A percentile compares a stretch with the other conserved stretches of the same genome.
Evolutionary conservation across 257 asterid species (phyloP).

Genomic region (Euphrasia confusa): DNA sequence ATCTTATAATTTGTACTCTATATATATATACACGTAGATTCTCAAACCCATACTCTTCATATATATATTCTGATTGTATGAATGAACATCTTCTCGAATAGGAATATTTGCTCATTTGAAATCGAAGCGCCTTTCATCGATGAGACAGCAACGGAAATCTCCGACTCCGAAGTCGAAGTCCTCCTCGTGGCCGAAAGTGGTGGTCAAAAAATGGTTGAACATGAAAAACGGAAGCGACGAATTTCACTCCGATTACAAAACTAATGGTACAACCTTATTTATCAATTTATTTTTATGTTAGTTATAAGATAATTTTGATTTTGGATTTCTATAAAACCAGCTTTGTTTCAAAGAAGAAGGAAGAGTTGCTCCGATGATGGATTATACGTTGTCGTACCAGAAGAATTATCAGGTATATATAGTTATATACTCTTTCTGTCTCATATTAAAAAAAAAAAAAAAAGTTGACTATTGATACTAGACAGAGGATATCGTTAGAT

Average conservation of each 20-base stretch:
- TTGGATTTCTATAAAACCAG: slow-evolving; percentile 12
- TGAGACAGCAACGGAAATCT: slow-evolving; percentile 43
- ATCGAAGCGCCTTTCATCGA: slow-evolving; percentile 26
- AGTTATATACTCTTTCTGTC: too few relatives aligned
- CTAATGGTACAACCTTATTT: slow-evolving; percentile 32
- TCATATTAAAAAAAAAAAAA: too few relatives aligned
- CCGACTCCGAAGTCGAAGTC: slow-evolving; percentile 42
- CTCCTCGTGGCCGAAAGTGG: slow-evolving; percentile 62
- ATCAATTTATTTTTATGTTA: too few relatives aligned
- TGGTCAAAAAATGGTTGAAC: slow-evolving; percentile 67
- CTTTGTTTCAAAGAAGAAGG: slow-evolving; percentile 38
- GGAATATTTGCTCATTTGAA: slow-evolving; percentile 10
- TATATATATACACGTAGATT: neutral
- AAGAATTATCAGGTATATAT: slow-evolving; percentile 60
- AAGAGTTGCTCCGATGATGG: slow-evolving; percentile 78
- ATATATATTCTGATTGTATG: neutral
- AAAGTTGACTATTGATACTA: too few relatives aligned
- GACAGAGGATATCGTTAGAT: too few relatives aligned
- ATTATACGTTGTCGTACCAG: slow-evolving; percentile 66
- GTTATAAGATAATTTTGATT: neutral
- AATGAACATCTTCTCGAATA: slow-evolving; percentile 10
- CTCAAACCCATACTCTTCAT: slow-evolving; percentile 6
- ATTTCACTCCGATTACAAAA: slow-evolving; percentile 52
- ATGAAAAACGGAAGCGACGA: slow-evolving; percentile 45
- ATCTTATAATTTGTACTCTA: slow-evolving; percentile 4